phyloP scores from a whole-genome alignment of 2,329 filamentous ascomycete genomes.

The Colletotrichum lindemuthianum region DNA sequence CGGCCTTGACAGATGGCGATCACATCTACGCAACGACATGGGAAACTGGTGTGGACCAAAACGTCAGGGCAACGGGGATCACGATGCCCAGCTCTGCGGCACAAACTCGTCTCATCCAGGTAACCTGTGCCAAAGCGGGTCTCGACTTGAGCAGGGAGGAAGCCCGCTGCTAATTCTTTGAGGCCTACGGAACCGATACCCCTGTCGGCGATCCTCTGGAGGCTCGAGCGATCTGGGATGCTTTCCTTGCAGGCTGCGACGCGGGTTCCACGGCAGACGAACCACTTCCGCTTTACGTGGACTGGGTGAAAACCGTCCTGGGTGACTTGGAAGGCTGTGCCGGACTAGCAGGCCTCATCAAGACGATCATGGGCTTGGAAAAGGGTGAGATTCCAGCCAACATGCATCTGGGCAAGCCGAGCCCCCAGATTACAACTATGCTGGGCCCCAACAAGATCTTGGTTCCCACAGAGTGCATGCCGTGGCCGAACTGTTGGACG shows the following conservation, averaged over 20 bases:
- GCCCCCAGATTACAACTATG: neutral
- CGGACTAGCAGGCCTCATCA: slow-evolving; percentile 23
- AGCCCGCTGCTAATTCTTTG: slow-evolving; percentile 37
- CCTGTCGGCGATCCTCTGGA: slow-evolving; percentile 50
- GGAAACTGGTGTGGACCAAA: slow-evolving; percentile 34
- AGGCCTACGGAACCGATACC: slow-evolving; percentile 53
- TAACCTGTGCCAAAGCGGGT: slow-evolving; percentile 39
- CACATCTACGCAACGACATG: slow-evolving; percentile 40
- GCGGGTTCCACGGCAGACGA: too few species aligned
- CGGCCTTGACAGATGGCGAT: slow-evolving; percentile 49
- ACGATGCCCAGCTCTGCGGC: slow-evolving; percentile 47
- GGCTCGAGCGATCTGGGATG: slow-evolving; percentile 42
- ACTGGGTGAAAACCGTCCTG: slow-evolving; percentile 19
- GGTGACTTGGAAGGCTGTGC: slow-evolving; percentile 24
- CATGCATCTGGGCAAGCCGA: slow-evolving; percentile 2
- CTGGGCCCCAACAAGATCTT: neutral
- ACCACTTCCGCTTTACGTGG: neutral
- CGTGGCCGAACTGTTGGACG: neutral
- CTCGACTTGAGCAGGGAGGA: slow-evolving; percentile 25
- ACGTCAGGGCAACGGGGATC: slow-evolving; percentile 38
- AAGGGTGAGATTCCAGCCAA: slow-evolving; percentile 6
- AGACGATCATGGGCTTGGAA: slow-evolving; percentile 10
- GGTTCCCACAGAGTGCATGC: neutral
- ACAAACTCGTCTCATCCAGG: slow-evolving; percentile 42
- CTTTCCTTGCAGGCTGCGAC: slow-evolving; percentile 2